Base-by-base conservation (phyloP, 2,329 filamentous ascomycete species). In the Aureobasidium subglaciale region DNA sequence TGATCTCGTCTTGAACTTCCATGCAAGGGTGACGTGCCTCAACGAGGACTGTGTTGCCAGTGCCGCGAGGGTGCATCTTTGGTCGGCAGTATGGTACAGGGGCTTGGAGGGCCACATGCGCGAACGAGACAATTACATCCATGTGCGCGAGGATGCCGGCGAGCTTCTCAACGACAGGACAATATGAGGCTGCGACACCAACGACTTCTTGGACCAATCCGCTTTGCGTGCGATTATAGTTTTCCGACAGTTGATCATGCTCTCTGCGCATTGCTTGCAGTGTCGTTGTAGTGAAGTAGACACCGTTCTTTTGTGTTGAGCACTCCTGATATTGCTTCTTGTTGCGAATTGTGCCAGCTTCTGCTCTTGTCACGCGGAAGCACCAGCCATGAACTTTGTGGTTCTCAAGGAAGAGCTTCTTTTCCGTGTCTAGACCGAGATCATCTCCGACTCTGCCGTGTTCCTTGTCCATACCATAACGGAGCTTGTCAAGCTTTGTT, bases 1-100 rank as follows among this genome's bases (percentile, higher is more conserved):
- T 91, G 38, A 99, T 86, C 65, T 99, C 93, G 65, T 99, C 95
- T 72, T 99, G 93, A 82, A 96, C 91, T 70, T 99, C 93, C 83
- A 99, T 88, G 68, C 93, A 99, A 0, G 95, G 95, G 67, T 99
- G 93, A 10, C 95, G 87, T 2, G 93, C 90, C 73, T 96, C 95
- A 61, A 85, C 88, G n/a, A 99, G 80, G 20, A 95, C 75, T 0
- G 93, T 99, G 64, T 90, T 86, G 3, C 92, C 93, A 43, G 88
- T 84, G 25, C 92, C 93, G 29, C 93, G 88, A 10, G 85, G 79
- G 67, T 99, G 90, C 67, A 99, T 91, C 68, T 82, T 95, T 4
- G 93, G 93, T 22, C 92, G 84, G 6, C 95, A 87, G 68, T 99
- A 99, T 5, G 90, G 86, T 0, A 87, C 90, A 1, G 93, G 93